phyloP scores from a whole-genome alignment of 1,284 basidiomycete species.

The Ganoderma multipileum region DNA sequence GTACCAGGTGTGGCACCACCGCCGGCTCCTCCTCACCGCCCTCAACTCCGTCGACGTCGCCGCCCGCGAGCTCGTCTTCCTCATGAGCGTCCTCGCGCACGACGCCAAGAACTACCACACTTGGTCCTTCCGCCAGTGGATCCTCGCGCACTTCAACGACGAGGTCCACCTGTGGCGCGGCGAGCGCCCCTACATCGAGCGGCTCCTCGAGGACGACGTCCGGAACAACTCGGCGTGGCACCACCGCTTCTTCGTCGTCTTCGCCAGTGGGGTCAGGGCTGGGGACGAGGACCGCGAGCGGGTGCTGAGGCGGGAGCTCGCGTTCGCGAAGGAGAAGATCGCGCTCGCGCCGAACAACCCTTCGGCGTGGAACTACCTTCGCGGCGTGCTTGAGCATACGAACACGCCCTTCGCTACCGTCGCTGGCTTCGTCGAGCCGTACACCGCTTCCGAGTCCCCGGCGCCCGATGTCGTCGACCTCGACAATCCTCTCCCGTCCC shows the following conservation, averaged over 20 bases:
- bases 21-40: constrained; percentile 77
- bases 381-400: constrained; percentile 73
- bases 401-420: constrained; percentile 64
- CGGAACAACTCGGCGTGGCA: constrained; percentile 99
- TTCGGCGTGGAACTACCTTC: constrained; percentile 94
- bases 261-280: constrained; percentile 66
- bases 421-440: constrained; percentile 68
- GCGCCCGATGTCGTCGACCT: constrained; percentile 63
- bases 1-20: constrained; percentile 98
- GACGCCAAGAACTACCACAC: constrained; percentile 97
- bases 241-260: constrained; percentile 95
- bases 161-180: constrained; percentile 71
- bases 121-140: constrained; percentile 94
- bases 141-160: constrained; percentile 82
- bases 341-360: constrained; percentile 90
- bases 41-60: constrained; percentile 48
- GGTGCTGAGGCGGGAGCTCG: constrained; percentile 70
- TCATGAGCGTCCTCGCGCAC: constrained; percentile 68
- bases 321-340: constrained; percentile 80
- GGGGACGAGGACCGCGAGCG: constrained; percentile 65
- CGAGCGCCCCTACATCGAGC: constrained; percentile 82
- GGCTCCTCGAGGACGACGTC: constrained; percentile 79
- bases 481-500: constrained; percentile 74
- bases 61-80: constrained; percentile 78
- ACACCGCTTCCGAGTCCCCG: constrained; percentile 49